Evolutionary conservation across 495 filamentous ascomycete species (phyloP).

Genomic region (Parachaetomium inaequale): DNA sequence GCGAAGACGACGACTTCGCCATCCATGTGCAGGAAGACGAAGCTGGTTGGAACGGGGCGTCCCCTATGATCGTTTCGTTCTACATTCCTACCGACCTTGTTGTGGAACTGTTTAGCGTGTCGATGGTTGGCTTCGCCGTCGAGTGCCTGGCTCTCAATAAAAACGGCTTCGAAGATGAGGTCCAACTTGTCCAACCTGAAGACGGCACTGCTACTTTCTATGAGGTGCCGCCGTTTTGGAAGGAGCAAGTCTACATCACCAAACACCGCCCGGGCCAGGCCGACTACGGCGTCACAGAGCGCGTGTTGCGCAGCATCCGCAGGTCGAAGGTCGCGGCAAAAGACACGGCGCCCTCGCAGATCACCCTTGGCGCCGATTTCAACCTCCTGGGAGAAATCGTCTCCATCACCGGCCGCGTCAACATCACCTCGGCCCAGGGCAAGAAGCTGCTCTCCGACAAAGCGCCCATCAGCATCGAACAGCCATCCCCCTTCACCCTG

Average conservation of each 20-base stretch:
- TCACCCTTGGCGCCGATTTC: conserved; percentile 13
- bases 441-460: conserved; percentile 31
- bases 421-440: conserved; percentile 27
- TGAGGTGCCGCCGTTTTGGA: no score
- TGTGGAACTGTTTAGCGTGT: conserved; percentile 22
- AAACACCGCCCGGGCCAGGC: conserved; percentile 27
- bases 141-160: conserved; percentile 13
- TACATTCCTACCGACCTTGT: conserved; percentile 34
- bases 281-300: conserved; percentile 18
- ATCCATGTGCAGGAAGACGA: conserved; percentile 23
- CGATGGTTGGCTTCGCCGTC: conserved; percentile 25
- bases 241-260: conserved; percentile 35
- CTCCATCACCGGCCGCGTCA: conserved; percentile 28
- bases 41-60: conserved; percentile 34
- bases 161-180: conserved; percentile 4
- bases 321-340: background rate
- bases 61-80: conserved; percentile 41
- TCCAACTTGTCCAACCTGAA: conserved; percentile 15
- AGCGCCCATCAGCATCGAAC: conserved; percentile 29
- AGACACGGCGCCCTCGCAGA: background rate
- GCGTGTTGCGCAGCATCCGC: background rate
- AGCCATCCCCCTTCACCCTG: conserved; percentile 34
- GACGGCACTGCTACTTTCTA: no score
- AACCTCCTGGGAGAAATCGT: conserved; percentile 10
- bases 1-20: conserved; percentile 24